phyloP scores from a whole-genome alignment of 116 monocot genomes.

The Iris pallida region DNA sequence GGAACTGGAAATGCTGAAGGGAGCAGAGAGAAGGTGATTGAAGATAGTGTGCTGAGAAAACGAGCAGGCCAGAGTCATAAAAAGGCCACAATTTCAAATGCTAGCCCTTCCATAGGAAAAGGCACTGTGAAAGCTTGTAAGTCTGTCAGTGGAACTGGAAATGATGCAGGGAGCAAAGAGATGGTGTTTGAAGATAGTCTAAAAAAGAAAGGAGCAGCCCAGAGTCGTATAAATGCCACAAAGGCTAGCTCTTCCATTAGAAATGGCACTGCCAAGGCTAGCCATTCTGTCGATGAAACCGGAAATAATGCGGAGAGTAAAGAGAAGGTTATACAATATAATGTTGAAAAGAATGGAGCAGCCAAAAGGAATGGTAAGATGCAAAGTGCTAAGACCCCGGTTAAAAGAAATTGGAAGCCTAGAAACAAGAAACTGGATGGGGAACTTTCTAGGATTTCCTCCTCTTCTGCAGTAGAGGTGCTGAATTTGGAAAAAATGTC shows the following conservation, averaged over 20 bases:
- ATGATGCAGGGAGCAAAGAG: background rate
- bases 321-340: conserved; percentile 9
- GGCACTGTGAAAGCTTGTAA: conserved; percentile 12
- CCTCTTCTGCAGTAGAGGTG: conserved; percentile 7
- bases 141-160: conserved; percentile 2
- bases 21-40: background rate
- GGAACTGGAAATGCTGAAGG: background rate
- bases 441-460: conserved; percentile 6
- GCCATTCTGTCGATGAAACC: conserved; percentile 5
- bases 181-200: background rate
- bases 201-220: background rate
- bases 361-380: conserved; percentile 12
- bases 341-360: conserved; percentile 17
- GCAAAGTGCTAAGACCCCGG: conserved; percentile 18
- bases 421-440: conserved; percentile 21
- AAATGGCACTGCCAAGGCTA: conserved; percentile 14
- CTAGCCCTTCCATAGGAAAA: conserved; percentile 6
- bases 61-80: background rate
- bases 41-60: too few relatives aligned
- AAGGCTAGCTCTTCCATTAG: background rate
- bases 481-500: conserved; percentile 20
- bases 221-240: background rate
- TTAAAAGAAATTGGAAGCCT: conserved; percentile 15
- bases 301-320: conserved; percentile 10
- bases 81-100: conserved; percentile 1